Evolutionary conservation across 2,329 filamentous ascomycete species (phyloP).

Genomic region (Phyllosticta capitalensis): DNA sequence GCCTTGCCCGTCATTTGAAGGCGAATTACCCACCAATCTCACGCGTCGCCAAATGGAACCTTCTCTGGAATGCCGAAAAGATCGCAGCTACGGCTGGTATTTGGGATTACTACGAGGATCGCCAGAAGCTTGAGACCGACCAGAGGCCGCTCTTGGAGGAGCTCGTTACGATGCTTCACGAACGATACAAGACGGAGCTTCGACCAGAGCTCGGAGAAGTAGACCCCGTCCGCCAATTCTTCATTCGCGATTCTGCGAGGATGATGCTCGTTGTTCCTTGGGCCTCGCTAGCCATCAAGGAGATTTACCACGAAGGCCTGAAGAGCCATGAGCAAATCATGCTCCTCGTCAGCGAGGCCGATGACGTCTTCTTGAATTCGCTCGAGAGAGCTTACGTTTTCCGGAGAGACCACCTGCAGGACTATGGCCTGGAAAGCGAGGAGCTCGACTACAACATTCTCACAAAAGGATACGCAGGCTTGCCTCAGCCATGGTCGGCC

Average conservation of each 20-base stretch:
- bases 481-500: slow-evolving; percentile 83
- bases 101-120: slow-evolving; percentile 71
- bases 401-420: slow-evolving; percentile 55
- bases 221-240: slow-evolving; percentile 78
- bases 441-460: slow-evolving; percentile 42
- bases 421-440: slow-evolving; percentile 66
- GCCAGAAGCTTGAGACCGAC: slow-evolving; percentile 59
- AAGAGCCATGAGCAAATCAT: slow-evolving; percentile 44
- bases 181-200: slow-evolving; percentile 62
- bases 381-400: slow-evolving; percentile 59
- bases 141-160: slow-evolving; percentile 64
- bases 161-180: slow-evolving; percentile 65
- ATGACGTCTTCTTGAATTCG: slow-evolving; percentile 59
- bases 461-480: slow-evolving; percentile 51
- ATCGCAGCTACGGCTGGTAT: slow-evolving; percentile 68
- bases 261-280: slow-evolving; percentile 70
- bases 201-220: slow-evolving; percentile 58
- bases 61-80: slow-evolving; percentile 88
- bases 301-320: slow-evolving; percentile 54
- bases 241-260: slow-evolving; percentile 54
- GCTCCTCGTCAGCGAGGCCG: slow-evolving; percentile 53
- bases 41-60: slow-evolving; percentile 60
- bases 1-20: slow-evolving; percentile 63
- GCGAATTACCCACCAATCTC: slow-evolving; percentile 56
- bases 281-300: slow-evolving; percentile 67